These are phyloP conservation scores for Suhomyces canberraensis DNA, from an alignment of 805 yeast species.

Conservation along the genomic window DNA sequence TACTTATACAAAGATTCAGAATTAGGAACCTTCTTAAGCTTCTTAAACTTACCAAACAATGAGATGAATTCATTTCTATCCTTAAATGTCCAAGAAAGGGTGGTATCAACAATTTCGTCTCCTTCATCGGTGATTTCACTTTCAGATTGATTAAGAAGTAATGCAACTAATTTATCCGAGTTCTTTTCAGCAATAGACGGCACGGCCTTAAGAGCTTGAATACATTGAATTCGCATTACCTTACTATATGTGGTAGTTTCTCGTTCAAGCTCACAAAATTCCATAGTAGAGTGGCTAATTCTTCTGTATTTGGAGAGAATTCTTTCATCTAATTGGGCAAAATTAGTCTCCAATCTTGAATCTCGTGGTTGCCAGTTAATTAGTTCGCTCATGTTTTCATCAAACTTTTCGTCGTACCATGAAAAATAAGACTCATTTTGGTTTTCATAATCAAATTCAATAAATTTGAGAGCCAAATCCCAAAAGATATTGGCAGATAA, in stretches of 20 bases:
- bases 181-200: slow-evolving; percentile 70
- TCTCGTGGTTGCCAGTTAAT: slow-evolving; percentile 45
- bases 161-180: slow-evolving; percentile 54
- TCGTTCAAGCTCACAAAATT: slow-evolving; percentile 30
- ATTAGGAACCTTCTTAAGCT: slow-evolving; percentile 52
- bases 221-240: slow-evolving; percentile 51
- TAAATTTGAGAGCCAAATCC: slow-evolving; percentile 45
- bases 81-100: slow-evolving; percentile 38
- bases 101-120: slow-evolving; percentile 5
- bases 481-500: slow-evolving; percentile 47
- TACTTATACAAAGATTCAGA: slow-evolving; percentile 53
- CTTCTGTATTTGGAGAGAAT: slow-evolving; percentile 28
- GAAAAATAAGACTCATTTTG: slow-evolving; percentile 15
- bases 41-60: slow-evolving; percentile 61
- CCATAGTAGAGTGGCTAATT: slow-evolving; percentile 35
- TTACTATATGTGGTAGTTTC: slow-evolving; percentile 39
- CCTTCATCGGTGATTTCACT: slow-evolving; percentile 26
- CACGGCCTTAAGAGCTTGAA: slow-evolving; percentile 54
- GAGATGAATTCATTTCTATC: slow-evolving; percentile 60
- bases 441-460: slow-evolving; percentile 17
- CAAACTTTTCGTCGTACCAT: slow-evolving; percentile 2
- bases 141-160: slow-evolving; percentile 34
- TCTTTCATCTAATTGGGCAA: slow-evolving; percentile 22
- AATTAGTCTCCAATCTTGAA: slow-evolving; percentile 41
- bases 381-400: slow-evolving; percentile 10